phyloP scores from a whole-genome alignment of 805 yeast genomes.

The Wickerhamiella parazyma region DNA sequence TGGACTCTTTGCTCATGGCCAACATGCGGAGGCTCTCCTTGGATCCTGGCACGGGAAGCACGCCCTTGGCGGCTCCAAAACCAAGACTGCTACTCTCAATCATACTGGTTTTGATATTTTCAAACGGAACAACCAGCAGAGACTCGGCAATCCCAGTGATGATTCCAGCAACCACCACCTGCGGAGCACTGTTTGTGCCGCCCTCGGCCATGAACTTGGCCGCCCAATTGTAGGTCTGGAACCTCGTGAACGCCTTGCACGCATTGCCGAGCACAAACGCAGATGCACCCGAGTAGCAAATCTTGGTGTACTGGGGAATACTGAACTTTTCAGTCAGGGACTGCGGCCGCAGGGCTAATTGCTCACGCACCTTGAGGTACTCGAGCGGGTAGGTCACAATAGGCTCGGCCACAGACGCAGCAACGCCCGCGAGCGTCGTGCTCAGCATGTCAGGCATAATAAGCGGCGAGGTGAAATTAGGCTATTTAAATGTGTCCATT shows the following conservation, averaged over 20 bases:
- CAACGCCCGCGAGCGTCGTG: constrained; percentile 27
- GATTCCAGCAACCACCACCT: constrained; percentile 69
- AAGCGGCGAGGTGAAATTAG: neutral
- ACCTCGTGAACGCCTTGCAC: constrained; percentile 58
- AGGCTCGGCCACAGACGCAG: constrained; percentile 29
- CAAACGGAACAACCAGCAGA: constrained; percentile 70
- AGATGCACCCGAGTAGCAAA: constrained; percentile 46
- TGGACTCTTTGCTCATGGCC: neutral
- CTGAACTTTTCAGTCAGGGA: constrained; percentile 11
- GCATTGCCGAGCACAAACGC: constrained; percentile 66
- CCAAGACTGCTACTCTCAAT: constrained; percentile 35
- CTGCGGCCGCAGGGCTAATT: constrained; percentile 22
- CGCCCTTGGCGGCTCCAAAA: constrained; percentile 21
- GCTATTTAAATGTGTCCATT: constrained; percentile 41
- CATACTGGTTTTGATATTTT: constrained; percentile 62
- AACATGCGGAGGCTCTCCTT: neutral
- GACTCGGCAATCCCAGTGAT: constrained; percentile 78
- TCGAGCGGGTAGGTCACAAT: constrained; percentile 31
- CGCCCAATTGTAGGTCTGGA: constrained; percentile 61
- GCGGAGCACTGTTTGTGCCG: constrained; percentile 43
- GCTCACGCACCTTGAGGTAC: constrained; percentile 27
- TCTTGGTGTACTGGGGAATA: constrained; percentile 17
- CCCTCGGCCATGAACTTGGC: constrained; percentile 55
- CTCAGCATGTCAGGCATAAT: constrained; percentile 18
- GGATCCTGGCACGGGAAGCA: constrained; percentile 24